These are phyloP conservation scores for Cladosporium cucumerinum DNA, from an alignment of 2,329 filamentous ascomycete genomes.

Conservation along the genomic window DNA sequence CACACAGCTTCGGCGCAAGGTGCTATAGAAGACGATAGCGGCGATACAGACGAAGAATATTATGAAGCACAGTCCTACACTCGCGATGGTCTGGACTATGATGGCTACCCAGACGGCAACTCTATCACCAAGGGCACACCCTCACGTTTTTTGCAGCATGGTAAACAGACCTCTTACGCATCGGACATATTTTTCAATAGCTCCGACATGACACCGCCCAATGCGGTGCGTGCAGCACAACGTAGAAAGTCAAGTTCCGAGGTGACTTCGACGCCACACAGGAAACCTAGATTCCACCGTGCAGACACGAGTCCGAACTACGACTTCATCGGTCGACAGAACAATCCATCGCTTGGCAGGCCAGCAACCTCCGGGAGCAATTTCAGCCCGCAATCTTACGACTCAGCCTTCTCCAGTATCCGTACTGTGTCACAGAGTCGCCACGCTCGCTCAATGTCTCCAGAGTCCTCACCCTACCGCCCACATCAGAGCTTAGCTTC, in stretches of 20 bases:
- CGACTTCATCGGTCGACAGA: background rate
- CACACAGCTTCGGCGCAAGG: background rate
- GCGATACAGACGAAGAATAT: conserved; percentile 19
- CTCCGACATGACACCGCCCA: conserved; percentile 14
- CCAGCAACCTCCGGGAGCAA: background rate
- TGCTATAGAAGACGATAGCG: conserved; percentile 12
- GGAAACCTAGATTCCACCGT: conserved; percentile 29
- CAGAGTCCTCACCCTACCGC: background rate
- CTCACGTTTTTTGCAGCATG: conserved; percentile 34
- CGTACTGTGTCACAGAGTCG: conserved; percentile 24
- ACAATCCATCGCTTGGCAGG: background rate
- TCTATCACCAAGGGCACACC: conserved; percentile 36
- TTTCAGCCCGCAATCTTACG: background rate
- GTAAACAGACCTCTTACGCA: conserved; percentile 20
- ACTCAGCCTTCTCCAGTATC: conserved; percentile 24
- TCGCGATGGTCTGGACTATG: conserved; percentile 24
- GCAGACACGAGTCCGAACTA: conserved; percentile 30
- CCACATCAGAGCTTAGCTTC: background rate
- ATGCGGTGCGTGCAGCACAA: conserved; percentile 10
- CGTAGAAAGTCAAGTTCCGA: conserved; percentile 29
- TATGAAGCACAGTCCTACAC: conserved; percentile 20
- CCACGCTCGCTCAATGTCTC: conserved; percentile 1
- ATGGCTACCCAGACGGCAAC: conserved; percentile 34
- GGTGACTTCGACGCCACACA: conserved; percentile 18
- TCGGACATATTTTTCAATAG: conserved; percentile 25